Percentiles rank a stretch among this genome's conserved stretches.
These are phyloP conservation scores for Vaucheria bursata DNA, from an alignment of 352 stramenopile genomes.

Conservation along the genomic window DNA sequence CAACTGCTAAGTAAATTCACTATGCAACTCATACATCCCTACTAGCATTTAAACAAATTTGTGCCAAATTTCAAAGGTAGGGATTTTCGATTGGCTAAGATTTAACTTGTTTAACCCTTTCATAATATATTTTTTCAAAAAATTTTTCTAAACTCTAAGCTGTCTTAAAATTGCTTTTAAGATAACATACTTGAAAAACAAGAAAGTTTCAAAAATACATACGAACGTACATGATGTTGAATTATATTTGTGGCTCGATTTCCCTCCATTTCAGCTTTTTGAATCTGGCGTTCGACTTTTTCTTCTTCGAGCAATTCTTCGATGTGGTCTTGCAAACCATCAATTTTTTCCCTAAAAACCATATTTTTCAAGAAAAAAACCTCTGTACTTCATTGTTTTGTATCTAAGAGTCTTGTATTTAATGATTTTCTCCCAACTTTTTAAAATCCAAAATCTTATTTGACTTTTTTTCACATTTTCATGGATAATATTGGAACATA, in stretches of 20 bases:
- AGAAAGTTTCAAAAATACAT: too few species aligned
- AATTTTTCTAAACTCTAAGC: background rate
- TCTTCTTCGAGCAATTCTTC: constrained; percentile 47
- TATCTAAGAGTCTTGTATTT: constrained; percentile 1
- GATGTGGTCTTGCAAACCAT: background rate
- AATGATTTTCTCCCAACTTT: background rate
- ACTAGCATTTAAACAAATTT: too few species aligned
- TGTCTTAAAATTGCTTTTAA: background rate
- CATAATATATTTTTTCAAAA: background rate
- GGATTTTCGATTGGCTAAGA: background rate
- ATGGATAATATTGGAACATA: background rate
- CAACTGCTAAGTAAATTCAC: too few species aligned
- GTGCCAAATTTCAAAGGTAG: background rate
- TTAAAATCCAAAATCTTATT: background rate
- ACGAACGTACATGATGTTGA: constrained; percentile 64
- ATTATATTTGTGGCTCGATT: constrained; percentile 76
- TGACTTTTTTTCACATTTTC: background rate
- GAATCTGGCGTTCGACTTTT: constrained; percentile 74
- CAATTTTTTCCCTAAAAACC: constrained; percentile 7
- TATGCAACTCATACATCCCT: too few species aligned
- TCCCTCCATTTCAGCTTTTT: constrained; percentile 73
- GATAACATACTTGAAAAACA: too few species aligned
- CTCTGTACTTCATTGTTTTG: background rate
- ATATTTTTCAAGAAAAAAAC: background rate
- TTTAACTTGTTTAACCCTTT: background rate